These are phyloP conservation scores for Akanthomyces muscarius DNA, from an alignment of 2,329 filamentous ascomycete genomes.

Conservation along the genomic window DNA sequence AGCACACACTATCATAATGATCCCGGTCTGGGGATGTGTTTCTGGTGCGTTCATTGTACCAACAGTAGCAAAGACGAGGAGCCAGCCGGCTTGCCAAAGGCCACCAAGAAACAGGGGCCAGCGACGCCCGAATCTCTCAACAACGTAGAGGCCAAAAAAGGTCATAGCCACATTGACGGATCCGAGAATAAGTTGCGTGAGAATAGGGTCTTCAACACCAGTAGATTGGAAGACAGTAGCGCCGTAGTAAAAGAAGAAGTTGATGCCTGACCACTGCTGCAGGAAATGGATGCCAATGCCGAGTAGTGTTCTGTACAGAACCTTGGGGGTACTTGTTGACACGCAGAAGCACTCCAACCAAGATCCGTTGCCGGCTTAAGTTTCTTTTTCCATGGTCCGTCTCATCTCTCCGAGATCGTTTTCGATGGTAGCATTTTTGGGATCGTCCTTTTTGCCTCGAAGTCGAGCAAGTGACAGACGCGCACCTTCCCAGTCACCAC, in stretches of 20 bases:
- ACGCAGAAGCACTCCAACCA: slow-evolving; percentile 61
- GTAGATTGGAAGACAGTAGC: slow-evolving; percentile 64
- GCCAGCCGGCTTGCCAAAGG: slow-evolving; percentile 63
- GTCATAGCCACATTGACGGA: slow-evolving; percentile 66
- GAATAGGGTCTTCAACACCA: slow-evolving; percentile 61
- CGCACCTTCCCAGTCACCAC: slow-evolving; percentile 44
- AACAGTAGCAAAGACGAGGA: slow-evolving; percentile 60
- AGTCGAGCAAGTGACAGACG: slow-evolving; percentile 50
- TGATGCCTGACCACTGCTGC: slow-evolving; percentile 63
- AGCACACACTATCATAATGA: slow-evolving; percentile 67
- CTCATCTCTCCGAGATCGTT: slow-evolving; percentile 52
- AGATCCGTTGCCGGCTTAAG: slow-evolving; percentile 41
- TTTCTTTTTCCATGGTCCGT: slow-evolving; percentile 43
- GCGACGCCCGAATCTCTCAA: slow-evolving; percentile 65
- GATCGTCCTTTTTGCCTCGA: slow-evolving; percentile 46
- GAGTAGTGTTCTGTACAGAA: slow-evolving; percentile 61
- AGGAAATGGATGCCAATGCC: slow-evolving; percentile 61
- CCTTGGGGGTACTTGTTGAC: slow-evolving; percentile 47
- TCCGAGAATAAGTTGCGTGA: slow-evolving; percentile 64
- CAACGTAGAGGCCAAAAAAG: slow-evolving; percentile 63
- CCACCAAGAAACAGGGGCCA: slow-evolving; percentile 63
- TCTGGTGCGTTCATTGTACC: slow-evolving; percentile 44
- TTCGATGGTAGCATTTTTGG: slow-evolving; percentile 41
- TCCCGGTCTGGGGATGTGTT: slow-evolving; percentile 47
- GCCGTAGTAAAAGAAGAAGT: slow-evolving; percentile 64